Conservation (phyloP, 306 rosid species). For the Gastrolobium villosum region DNA sequence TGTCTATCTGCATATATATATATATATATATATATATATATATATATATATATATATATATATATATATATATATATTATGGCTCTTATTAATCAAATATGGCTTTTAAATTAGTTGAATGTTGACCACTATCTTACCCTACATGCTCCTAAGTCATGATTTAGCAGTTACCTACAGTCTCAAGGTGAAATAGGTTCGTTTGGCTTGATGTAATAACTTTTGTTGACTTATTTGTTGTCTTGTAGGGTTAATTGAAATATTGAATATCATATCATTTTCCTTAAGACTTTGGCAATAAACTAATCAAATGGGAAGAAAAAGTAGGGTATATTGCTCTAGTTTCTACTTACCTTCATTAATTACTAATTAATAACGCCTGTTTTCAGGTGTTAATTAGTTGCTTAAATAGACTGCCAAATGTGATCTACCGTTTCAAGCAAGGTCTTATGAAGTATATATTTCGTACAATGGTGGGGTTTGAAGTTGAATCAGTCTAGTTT, state of each 20-base stretch:
- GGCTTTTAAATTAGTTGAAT: slow-evolving; percentile 21
- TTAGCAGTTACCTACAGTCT: slow-evolving; percentile 7
- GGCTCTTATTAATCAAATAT: slow-evolving; percentile 8
- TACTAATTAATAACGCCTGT: not conserved
- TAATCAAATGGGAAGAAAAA: not conserved
- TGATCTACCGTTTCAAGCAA: not conserved
- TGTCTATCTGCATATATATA: not conserved
- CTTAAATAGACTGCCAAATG: slow-evolving; percentile 6
- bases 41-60: too few species aligned
- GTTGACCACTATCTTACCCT: slow-evolving; percentile 35
- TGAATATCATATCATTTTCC: not conserved
- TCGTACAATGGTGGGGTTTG: slow-evolving; percentile 17
- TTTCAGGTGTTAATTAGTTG: slow-evolving; percentile 6
- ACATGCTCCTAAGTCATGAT: not conserved
- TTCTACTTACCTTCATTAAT: not conserved
- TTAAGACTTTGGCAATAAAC: slow-evolving; percentile 13
- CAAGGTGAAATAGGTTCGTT: not conserved
- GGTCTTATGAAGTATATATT: not conserved
- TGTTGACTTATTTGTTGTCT: slow-evolving; percentile 36
- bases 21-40: too few species aligned
- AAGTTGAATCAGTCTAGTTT: slow-evolving; percentile 42
- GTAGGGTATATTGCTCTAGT: not conserved
- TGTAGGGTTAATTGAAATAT: not conserved
- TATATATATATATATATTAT: not conserved
- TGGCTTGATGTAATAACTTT: slow-evolving; percentile 1